These are phyloP conservation scores for Pugionium dolabratum DNA, from an alignment of 345 rosid species.

Conservation along the genomic window DNA sequence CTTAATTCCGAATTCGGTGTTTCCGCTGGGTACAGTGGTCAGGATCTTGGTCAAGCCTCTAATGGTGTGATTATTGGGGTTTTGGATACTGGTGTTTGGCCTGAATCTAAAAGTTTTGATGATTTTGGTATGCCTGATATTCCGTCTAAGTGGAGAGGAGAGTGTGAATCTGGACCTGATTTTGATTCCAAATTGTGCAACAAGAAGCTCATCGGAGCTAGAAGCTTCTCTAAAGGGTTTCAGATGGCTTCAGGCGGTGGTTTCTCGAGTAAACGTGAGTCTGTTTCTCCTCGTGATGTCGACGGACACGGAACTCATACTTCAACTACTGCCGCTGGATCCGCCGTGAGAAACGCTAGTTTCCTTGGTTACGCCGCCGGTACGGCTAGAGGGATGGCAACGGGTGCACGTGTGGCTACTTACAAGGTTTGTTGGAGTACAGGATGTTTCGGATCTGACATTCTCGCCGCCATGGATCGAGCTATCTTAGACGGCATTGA, in stretches of 20 bases:
- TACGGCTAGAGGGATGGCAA: slow-evolving; percentile 80
- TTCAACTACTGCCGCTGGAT: slow-evolving; percentile 76
- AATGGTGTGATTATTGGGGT: slow-evolving; percentile 71
- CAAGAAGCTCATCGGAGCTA: slow-evolving; percentile 79
- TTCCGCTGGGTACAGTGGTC: slow-evolving; percentile 36
- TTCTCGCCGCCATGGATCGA: slow-evolving; percentile 78
- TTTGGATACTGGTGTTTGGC: slow-evolving; percentile 91
- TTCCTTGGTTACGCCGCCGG: slow-evolving; percentile 86
- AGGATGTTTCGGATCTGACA: slow-evolving; percentile 79
- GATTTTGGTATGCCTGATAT: slow-evolving; percentile 68
- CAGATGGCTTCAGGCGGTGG: slow-evolving; percentile 60
- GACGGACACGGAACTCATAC: slow-evolving; percentile 96
- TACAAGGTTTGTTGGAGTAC: slow-evolving; percentile 83
- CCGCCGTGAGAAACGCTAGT: slow-evolving; percentile 64
- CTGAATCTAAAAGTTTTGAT: slow-evolving; percentile 67
- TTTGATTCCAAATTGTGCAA: slow-evolving; percentile 65
- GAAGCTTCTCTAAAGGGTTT: slow-evolving; percentile 73
- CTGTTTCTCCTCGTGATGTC: slow-evolving; percentile 66
- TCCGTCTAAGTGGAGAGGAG: slow-evolving; percentile 70
- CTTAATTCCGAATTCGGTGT: slow-evolving; percentile 49
- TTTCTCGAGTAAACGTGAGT: slow-evolving; percentile 46
- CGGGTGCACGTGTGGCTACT: slow-evolving; percentile 65
- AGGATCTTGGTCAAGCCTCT: slow-evolving; percentile 46
- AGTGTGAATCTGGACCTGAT: slow-evolving; percentile 72
- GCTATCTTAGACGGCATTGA: slow-evolving; percentile 85